Conservation (phyloP, 345 rosid species). For the Syzygium aromaticum region DNA sequence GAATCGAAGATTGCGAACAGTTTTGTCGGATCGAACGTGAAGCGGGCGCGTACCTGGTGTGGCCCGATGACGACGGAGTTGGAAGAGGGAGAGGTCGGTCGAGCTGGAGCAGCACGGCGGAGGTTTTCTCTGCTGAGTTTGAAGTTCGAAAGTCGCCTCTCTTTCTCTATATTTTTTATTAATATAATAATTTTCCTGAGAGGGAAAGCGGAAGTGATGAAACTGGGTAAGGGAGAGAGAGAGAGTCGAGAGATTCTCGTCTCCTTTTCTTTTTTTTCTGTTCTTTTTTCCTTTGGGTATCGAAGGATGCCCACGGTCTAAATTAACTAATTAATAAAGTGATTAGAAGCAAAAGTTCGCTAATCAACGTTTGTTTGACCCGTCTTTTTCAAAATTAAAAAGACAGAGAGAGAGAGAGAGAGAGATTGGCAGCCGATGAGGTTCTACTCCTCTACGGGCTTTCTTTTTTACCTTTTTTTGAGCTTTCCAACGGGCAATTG, state of each 20-base stretch:
- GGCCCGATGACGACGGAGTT: background rate
- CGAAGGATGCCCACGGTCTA: background rate
- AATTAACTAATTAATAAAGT: background rate
- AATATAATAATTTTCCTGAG: background rate
- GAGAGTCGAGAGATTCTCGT: background rate
- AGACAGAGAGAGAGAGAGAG: background rate
- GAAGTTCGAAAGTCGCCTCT: background rate
- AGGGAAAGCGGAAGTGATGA: background rate
- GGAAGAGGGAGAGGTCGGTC: background rate
- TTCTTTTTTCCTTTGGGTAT: background rate
- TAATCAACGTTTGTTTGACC: background rate
- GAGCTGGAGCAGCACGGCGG: background rate
- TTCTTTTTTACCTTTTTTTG: background rate
- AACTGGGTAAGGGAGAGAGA: background rate
- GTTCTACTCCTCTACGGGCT: background rate
- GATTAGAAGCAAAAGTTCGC: background rate
- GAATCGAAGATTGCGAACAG: background rate
- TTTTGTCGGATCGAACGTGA: background rate
- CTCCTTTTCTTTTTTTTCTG: fast-evolving
- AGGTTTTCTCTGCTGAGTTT: background rate
- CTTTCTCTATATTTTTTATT: background rate
- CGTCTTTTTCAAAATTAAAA: background rate
- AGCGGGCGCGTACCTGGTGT: background rate
- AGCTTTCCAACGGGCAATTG: background rate
- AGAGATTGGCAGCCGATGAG: background rate